Conservation (phyloP, 148 eudicot genomes). For the Nepenthes mirabilis region DNA sequence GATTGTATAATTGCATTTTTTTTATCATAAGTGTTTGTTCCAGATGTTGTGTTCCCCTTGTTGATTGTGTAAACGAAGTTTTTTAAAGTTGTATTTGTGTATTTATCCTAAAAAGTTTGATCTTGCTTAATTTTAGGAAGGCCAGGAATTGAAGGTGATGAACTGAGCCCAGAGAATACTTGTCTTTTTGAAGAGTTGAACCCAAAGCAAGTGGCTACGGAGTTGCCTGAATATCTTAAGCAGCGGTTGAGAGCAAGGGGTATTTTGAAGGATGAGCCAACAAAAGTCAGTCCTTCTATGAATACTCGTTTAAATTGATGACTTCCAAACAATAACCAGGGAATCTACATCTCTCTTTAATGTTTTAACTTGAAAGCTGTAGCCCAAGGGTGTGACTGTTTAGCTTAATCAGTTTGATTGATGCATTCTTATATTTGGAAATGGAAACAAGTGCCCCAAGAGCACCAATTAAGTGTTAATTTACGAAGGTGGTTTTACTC, state of each 20-base stretch:
- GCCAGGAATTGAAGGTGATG: slow-evolving; percentile 25
- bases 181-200: slow-evolving; percentile 26
- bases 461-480: too few relatives aligned
- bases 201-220: slow-evolving; percentile 31
- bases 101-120: slow-evolving; percentile 6
- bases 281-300: slow-evolving; percentile 14
- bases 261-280: slow-evolving; percentile 49
- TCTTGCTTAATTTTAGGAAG: slow-evolving; percentile 16
- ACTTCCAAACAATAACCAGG: not conserved
- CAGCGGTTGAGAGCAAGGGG: slow-evolving; percentile 84
- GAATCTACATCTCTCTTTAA: not conserved
- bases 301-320: slow-evolving; percentile 32
- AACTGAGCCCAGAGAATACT: slow-evolving; percentile 20
- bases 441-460: too few relatives aligned
- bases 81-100: slow-evolving; percentile 1
- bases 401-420: too few relatives aligned
- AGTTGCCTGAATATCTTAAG: slow-evolving; percentile 82
- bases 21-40: too few relatives aligned
- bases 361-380: too few relatives aligned
- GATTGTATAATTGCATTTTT: too few relatives aligned
- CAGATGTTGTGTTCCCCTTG: too few relatives aligned
- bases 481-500: too few relatives aligned
- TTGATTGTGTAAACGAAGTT: too few relatives aligned
- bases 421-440: too few relatives aligned
- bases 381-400: too few relatives aligned